phyloP scores from a whole-genome alignment of 2,329 filamentous ascomycete genomes.

The Sclerotinia borealis region DNA sequence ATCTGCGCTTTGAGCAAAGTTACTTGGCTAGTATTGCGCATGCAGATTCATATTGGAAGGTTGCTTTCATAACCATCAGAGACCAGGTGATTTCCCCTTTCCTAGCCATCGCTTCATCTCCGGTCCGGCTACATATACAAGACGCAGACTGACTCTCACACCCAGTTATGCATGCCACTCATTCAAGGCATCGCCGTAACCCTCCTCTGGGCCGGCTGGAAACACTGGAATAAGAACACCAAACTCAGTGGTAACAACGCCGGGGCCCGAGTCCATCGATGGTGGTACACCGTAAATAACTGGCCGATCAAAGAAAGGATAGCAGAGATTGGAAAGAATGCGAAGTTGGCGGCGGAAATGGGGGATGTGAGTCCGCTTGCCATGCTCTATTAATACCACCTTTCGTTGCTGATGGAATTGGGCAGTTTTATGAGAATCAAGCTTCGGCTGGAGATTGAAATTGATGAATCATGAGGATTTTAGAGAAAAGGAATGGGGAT shows the following conservation, averaged over 20 bases:
- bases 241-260: slow-evolving; percentile 69
- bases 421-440: slow-evolving; percentile 29
- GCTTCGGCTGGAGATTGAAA: slow-evolving; percentile 20
- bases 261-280: slow-evolving; percentile 73
- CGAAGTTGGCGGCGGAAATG: slow-evolving; percentile 35
- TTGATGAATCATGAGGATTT: slow-evolving; percentile 12
- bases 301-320: slow-evolving; percentile 59
- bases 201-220: slow-evolving; percentile 78
- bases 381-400: slow-evolving; percentile 17
- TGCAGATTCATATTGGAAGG: slow-evolving; percentile 71
- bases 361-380: slow-evolving; percentile 36
- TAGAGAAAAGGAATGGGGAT: background rate
- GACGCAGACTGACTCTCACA: slow-evolving; percentile 3
- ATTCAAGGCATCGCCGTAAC: slow-evolving; percentile 88
- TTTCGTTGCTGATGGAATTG: slow-evolving; percentile 24
- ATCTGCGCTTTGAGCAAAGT: slow-evolving; percentile 95
- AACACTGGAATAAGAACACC: slow-evolving; percentile 77
- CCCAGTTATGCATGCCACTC: slow-evolving; percentile 75
- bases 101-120: no score
- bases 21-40: slow-evolving; percentile 84
- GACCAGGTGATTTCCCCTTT: slow-evolving; percentile 64
- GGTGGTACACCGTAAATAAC: slow-evolving; percentile 95
- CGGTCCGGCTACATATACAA: background rate
- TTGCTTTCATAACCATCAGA: slow-evolving; percentile 76
- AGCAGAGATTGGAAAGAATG: slow-evolving; percentile 20